phyloP scores from a whole-genome alignment of 257 asterid species.

The Solanum chiquidenum region DNA sequence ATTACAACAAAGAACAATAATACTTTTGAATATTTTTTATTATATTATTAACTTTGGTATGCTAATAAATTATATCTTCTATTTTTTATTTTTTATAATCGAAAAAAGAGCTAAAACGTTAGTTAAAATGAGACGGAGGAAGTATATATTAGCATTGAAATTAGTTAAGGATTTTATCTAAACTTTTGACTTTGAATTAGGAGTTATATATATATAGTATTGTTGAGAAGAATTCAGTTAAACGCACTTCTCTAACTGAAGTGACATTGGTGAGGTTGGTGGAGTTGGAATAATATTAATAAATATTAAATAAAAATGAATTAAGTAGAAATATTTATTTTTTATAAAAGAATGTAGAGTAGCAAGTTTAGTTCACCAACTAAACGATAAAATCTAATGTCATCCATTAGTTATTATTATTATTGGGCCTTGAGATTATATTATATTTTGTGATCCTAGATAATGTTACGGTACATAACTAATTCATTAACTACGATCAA shows the following conservation, averaged over 20 bases:
- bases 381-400: conserved; percentile 17
- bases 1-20: too few relatives aligned
- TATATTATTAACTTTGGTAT: too few relatives aligned
- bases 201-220: not conserved
- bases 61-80: too few relatives aligned
- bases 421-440: not conserved
- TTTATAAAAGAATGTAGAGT: not conserved
- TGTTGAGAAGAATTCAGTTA: conserved; percentile 16
- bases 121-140: accelerated
- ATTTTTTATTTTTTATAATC: too few relatives aligned
- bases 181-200: not conserved
- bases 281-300: conserved; percentile 11
- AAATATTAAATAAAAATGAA: not conserved
- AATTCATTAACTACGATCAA: not conserved
- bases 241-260: conserved; percentile 29
- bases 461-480: not conserved
- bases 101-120: not conserved
- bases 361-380: conserved; percentile 58
- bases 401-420: not conserved
- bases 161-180: not conserved
- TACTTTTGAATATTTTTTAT: too few relatives aligned
- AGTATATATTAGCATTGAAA: not conserved
- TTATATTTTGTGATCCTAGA: not conserved
- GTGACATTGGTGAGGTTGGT: conserved; percentile 35
- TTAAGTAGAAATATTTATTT: not conserved